phyloP scores from a whole-genome alignment of 176 grass and related monocot genomes.

The Cenchrus fungigraminus region DNA sequence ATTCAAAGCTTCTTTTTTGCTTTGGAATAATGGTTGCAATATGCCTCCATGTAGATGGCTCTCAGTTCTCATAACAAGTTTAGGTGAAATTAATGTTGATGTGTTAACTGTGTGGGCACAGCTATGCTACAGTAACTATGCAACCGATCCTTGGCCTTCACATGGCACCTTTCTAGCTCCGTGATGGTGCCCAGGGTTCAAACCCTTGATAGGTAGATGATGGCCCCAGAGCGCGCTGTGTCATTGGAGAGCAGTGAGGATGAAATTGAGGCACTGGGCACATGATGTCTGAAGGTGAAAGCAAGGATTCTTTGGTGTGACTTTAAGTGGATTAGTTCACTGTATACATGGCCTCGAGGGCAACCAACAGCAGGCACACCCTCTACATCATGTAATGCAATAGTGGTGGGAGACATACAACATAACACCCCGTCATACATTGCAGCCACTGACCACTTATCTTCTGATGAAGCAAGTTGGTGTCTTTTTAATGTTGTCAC shows the following conservation, averaged over 20 bases:
- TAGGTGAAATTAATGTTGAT: neutral
- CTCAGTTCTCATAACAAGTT: neutral
- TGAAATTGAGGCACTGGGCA: neutral
- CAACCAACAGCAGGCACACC: slow-evolving; percentile 2
- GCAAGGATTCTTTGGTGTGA: slow-evolving; percentile 8
- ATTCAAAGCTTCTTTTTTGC: neutral
- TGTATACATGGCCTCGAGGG: neutral
- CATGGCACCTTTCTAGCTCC: neutral
- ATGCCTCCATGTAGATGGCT: neutral
- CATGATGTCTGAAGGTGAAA: neutral
- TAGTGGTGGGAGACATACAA: neutral
- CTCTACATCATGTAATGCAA: neutral
- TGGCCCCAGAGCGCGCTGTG: neutral
- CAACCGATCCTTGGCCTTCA: neutral
- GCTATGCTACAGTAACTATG: neutral
- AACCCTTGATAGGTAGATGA: neutral
- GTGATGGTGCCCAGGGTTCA: slow-evolving; percentile 6
- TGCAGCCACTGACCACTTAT: neutral
- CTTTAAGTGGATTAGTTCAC: neutral
- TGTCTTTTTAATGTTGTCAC: neutral
- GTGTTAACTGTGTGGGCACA: neutral
- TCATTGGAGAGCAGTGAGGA: neutral
- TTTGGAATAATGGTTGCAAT: neutral
- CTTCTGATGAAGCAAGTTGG: neutral
- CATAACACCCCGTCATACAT: neutral